phyloP scores from a whole-genome alignment of 108 stramenopile species.

The Skeletonema costatum region DNA sequence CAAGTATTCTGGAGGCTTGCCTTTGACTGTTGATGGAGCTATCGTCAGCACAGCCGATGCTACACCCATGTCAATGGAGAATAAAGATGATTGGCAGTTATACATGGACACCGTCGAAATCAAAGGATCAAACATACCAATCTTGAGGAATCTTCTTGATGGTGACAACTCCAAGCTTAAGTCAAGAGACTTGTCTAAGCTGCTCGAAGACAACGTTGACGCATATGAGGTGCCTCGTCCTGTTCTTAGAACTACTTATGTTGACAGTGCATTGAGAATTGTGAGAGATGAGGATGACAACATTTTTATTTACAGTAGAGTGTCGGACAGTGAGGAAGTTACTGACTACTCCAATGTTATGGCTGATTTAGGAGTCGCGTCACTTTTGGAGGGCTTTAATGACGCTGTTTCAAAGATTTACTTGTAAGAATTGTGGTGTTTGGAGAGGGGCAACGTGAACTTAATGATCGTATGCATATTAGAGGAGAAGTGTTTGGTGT shows the following conservation, averaged over 20 bases:
- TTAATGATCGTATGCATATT: background rate
- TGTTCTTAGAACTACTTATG: conserved; percentile 65
- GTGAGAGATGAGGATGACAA: conserved; percentile 83
- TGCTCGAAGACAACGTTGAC: conserved; percentile 65
- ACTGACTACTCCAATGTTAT: conserved; percentile 67
- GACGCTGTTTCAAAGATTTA: conserved; percentile 74
- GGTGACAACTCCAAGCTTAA: conserved; percentile 50
- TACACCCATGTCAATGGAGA: conserved; percentile 13
- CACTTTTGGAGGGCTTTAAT: conserved; percentile 82
- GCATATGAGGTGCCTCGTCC: conserved; percentile 67
- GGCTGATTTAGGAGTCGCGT: conserved; percentile 73
- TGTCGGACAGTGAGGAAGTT: conserved; percentile 52
- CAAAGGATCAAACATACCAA: conserved; percentile 80
- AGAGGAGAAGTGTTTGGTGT: background rate
- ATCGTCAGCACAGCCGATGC: conserved; percentile 82
- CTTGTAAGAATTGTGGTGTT: conserved; percentile 37
- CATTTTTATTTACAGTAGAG: conserved; percentile 74
- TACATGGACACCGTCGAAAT: conserved; percentile 85
- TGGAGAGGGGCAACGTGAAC: background rate
- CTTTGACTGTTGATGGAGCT: conserved; percentile 79
- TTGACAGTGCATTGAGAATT: conserved; percentile 64
- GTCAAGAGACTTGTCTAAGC: conserved; percentile 58
- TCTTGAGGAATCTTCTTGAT: conserved; percentile 67
- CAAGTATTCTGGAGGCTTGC: conserved; percentile 77
- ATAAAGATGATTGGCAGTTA: conserved; percentile 55